Evolutionary conservation across 2,329 filamentous ascomycete genomes (phyloP).

Genomic region (Helicocarpus griseus): DNA sequence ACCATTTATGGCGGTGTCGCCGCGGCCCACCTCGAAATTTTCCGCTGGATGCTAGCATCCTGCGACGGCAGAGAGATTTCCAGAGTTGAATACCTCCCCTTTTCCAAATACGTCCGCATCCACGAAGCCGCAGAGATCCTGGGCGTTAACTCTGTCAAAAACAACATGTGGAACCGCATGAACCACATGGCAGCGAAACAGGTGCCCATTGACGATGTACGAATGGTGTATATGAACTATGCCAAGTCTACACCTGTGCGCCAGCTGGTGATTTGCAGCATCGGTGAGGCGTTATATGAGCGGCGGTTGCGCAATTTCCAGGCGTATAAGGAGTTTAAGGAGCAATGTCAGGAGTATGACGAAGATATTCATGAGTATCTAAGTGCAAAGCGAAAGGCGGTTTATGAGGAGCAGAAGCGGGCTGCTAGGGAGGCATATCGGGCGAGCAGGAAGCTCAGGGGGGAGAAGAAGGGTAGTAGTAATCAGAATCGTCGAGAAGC

Average conservation of each 20-base stretch:
- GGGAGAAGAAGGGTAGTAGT: neutral
- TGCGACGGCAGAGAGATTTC: conserved; percentile 2
- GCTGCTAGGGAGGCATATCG: neutral
- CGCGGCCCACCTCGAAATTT: conserved; percentile 6
- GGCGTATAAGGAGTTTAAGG: conserved; percentile 10
- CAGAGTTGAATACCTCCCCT: conserved; percentile 10
- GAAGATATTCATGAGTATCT: conserved; percentile 12
- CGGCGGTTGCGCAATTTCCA: conserved; percentile 10
- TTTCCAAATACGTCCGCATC: conserved; percentile 10
- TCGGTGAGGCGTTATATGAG: conserved; percentile 11
- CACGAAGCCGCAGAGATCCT: conserved; percentile 11
- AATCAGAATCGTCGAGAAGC: neutral
- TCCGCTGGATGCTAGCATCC: conserved; percentile 12
- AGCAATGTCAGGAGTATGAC: conserved; percentile 10
- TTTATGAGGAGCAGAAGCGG: conserved; percentile 1
- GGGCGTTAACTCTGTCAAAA: neutral
- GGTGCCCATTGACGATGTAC: conserved; percentile 9
- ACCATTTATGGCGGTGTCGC: conserved; percentile 10
- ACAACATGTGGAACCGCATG: conserved; percentile 12
- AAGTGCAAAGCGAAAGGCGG: conserved; percentile 1
- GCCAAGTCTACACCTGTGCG: conserved; percentile 6
- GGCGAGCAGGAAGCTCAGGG: neutral
- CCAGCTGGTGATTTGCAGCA: conserved; percentile 12
- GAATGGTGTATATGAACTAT: conserved; percentile 9
- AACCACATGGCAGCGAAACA: conserved; percentile 9